Base-by-base conservation (phyloP, 768 basidiomycete genomes). In the Neoboletus magnificus region DNA sequence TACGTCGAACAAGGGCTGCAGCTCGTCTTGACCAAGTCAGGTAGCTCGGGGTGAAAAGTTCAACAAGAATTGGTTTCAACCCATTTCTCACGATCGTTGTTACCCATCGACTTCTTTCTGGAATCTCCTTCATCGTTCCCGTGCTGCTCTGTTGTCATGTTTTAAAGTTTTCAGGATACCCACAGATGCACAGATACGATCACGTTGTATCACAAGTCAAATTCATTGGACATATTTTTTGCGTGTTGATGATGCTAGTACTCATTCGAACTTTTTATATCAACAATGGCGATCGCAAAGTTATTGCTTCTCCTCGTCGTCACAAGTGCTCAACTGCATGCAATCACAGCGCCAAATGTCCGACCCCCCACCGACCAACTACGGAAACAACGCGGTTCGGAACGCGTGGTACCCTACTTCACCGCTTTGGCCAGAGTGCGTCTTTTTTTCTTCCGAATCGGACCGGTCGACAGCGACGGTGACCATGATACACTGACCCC, bases 1-100 rank as follows among this genome's bases (percentile, higher is more conserved):
- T 59, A 51, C 11, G 66, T 72, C 56, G 60, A 72, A 20, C 44
- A 15, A 3, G 68, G 68, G 13, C 25, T 70, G 39, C 39, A 61
- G n/a, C 60, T 70, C 23, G 37, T 37, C 23, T 36, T 70, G 56
- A 56, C 48, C 57, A 72, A 72, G 53, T 55, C 66, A 46, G 54
- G 52, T 7, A 47, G 23, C 22, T 61, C 57, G 3, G 57, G 49
- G 32, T 67, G n/a, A 37, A 37, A 25, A 10, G 3, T 13, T 6
- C 2, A n/a, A 20, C 6, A 12, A 45, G n/a, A 16, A 7, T 0
- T 16, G 15, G 1, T 44, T 18, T 44, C 43, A 18, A 44, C 42
- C 42, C 41, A 16, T 15, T 23, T 39, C 10, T 23, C 22, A 42
- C 18, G 11, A 29, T 45, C 8, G 29, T 29, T 11, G 15, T 22